Base-by-base conservation (phyloP, 345 rosid species). In the Melastoma malabathricum region DNA sequence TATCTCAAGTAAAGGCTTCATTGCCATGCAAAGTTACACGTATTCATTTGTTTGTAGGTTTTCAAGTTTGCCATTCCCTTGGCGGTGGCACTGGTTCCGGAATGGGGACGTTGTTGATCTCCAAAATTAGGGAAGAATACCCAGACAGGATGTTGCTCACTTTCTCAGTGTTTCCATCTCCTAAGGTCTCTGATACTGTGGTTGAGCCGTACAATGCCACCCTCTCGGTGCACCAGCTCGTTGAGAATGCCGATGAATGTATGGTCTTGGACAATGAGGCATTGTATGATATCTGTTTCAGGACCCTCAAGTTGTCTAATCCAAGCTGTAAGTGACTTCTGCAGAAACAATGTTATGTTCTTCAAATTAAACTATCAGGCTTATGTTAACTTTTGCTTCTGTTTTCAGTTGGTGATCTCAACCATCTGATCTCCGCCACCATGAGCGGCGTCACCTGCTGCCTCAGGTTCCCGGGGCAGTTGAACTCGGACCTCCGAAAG, bases 401-500 rank as follows among this genome's bases (percentile, higher is more conserved):
- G 8, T 45, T 34, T 50, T 45, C 63, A 66, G 66, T 66, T 15
- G 71, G 71, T 5, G 71, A 66, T 57, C 54, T 66, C 44, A 66
- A 66, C 51, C 71, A 66, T n/a, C 39, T 66, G 66, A 66, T 66
- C 52, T 66, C 71, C 15, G 66, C 71, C 8, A 66, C 71, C 54
- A 66, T 61, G 71, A 66, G 71, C 25, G 71, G 71, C 29, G 71
- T 66, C 54, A 66, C 71, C 20, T 66, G 71, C 59, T 66, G 71
- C 63, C 66, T 66, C 55, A 56, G 71, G 62, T 66, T 66, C 63
- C 71, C 71, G 15, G 66, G 71, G 14, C 71, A 66, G 54, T 59
- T 66, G 46, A 66, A 66, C 71, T 66, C 71, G 0, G 71, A 66
- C 45, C 71, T 66, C 41, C 44, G 68, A 54, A 64, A 64, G 59